Evolutionary conservation across 2,329 filamentous ascomycete species (phyloP), one percentile per base, ranked within the genome.

Genomic region (Pestalotiopsis sp.): DNA sequence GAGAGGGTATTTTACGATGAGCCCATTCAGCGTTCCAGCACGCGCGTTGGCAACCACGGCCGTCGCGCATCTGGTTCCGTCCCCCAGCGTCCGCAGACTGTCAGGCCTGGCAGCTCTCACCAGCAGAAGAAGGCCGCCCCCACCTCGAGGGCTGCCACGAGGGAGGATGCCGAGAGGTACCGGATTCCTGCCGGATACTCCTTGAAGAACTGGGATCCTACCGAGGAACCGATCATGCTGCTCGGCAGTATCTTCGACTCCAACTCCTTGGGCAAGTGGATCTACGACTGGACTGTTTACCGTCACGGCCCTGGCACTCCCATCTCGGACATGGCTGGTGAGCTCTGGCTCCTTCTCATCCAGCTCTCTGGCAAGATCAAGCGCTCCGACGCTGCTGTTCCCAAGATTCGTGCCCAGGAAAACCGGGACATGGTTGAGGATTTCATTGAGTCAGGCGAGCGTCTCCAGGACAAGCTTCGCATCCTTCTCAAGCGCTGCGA

Each of bases 281-380:
- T 99, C 78, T 99, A 97, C 82, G 96, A 98, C 86, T 99, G 96
- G 96, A 98, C 96, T 20, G 94, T 98, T 72, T 97, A 94, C 84
- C 91, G 92, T 79, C 91, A 97, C 74, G 94, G 94, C 49, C 89
- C 94, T 14, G 65, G 52, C 17, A 94, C 92, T 12, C 93, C 94
- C 65, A 93, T 98, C 77, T 90, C 94, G 66, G 94, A 98, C 73
- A 91, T 97, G 81, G 95, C 96, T 2, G 96, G 95, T 74, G 95
- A 98, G 77, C 87, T 99, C 67, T 99, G 96, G 96, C 88, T 98
- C 27, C 87, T 98, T 63, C 88, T 98, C 69, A 98, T 98, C 80
- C 93, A 98, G 81, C 87, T 98, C 61, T 92, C 94, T 14, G 94
- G 94, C 78, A 98, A 98, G 84, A 89, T 98, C 81, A 97, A 97